Conservation (phyloP, 108 stramenopile species). For the Aurantiochytrium sp. region DNA sequence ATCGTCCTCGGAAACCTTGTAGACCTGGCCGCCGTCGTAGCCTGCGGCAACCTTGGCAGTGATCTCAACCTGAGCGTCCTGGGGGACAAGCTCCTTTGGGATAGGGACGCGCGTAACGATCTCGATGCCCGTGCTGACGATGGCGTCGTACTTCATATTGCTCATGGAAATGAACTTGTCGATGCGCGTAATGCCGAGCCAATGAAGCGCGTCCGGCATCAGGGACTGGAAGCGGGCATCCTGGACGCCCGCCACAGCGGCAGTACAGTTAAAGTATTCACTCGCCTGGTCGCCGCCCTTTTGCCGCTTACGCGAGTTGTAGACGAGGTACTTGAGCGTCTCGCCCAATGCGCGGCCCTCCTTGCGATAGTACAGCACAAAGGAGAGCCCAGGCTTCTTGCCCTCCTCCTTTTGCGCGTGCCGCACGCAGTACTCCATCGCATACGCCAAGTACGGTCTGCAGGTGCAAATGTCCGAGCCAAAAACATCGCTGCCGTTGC, state of each 20-base stretch:
- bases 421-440: conserved; percentile 97
- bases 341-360: conserved; percentile 90
- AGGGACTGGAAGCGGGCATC: conserved; percentile 93
- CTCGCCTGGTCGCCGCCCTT: conserved; percentile 88
- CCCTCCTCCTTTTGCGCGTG: conserved; percentile 54
- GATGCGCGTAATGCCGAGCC: conserved; percentile 84
- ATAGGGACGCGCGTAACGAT: conserved; percentile 97
- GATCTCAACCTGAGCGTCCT: conserved; percentile 97
- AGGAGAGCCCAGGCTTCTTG: conserved; percentile 78
- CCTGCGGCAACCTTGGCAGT: conserved; percentile 96
- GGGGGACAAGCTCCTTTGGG: conserved; percentile 88
- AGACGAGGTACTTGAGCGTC: conserved; percentile 97
- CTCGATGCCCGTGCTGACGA: conserved; percentile 83
- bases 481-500: conserved; percentile 97
- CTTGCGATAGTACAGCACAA: conserved; percentile 96
- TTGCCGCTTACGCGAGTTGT: conserved; percentile 96
- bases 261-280: conserved; percentile 93
- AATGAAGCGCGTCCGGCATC: conserved; percentile 97
- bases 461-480: conserved; percentile 95
- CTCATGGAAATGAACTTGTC: conserved; percentile 95
- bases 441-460: conserved; percentile 95
- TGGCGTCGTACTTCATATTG: conserved; percentile 99
- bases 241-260: conserved; percentile 87
- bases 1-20: conserved; percentile 70
- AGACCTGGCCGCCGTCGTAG: conserved; percentile 88